Conservation (phyloP, 2,329 filamentous ascomycete species). For the Neofusicoccum parvum region DNA sequence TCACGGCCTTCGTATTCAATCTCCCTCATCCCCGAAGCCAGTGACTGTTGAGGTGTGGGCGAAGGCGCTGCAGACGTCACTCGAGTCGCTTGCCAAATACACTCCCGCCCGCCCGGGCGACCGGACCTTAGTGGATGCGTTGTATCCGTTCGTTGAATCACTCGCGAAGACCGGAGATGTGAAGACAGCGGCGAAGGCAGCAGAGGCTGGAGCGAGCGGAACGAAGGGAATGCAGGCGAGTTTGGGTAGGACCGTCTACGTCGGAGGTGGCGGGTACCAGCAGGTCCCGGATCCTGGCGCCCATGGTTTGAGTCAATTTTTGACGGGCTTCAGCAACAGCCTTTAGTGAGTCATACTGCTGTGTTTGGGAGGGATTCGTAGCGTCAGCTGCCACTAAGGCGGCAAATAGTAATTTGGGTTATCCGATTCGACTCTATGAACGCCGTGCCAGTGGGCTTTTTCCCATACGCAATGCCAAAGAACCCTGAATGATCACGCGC, state of each 20-base stretch:
- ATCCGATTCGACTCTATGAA: constrained; percentile 22
- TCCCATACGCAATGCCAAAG: constrained; percentile 19
- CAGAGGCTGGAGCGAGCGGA: constrained; percentile 72
- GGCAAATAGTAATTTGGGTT: constrained; percentile 20
- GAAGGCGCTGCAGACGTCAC: constrained; percentile 70
- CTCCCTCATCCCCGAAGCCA: constrained; percentile 46
- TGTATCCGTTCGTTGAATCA: constrained; percentile 81
- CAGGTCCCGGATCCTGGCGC: constrained; percentile 74
- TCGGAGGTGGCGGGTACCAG: constrained; percentile 74
- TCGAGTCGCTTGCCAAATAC: constrained; percentile 73
- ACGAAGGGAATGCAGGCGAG: constrained; percentile 94
- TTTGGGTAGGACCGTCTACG: constrained; percentile 80
- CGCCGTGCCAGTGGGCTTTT: constrained; percentile 19
- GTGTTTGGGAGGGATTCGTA: neutral
- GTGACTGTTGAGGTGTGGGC: constrained; percentile 61
- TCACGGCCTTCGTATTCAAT: constrained; percentile 63
- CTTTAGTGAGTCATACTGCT: constrained; percentile 14
- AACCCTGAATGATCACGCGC: constrained; percentile 16
- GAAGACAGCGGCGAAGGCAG: constrained; percentile 72
- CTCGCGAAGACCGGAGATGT: constrained; percentile 68
- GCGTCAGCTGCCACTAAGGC: neutral
- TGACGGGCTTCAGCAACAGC: constrained; percentile 63
- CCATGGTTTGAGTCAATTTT: constrained; percentile 80
- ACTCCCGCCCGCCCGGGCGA: constrained; percentile 90
- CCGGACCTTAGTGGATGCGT: constrained; percentile 84